Percentiles rank a stretch among this genome's conserved stretches.
Conservation (phyloP, 2,329 filamentous ascomycete genomes). For the Penicillium frequentans region DNA sequence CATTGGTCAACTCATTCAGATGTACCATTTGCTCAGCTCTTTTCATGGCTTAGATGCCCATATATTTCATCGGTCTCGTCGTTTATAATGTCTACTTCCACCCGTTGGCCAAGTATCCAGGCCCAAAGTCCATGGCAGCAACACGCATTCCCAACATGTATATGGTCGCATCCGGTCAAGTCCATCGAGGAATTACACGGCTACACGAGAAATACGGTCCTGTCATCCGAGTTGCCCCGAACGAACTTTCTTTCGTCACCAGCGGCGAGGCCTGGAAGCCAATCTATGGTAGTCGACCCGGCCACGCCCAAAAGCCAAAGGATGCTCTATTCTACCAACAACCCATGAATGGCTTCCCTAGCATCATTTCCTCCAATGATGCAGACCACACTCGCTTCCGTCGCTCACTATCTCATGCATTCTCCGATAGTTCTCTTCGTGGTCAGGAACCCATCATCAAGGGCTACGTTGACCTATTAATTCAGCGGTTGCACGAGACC, state of each 20-base stretch:
- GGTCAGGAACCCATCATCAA: slow-evolving; percentile 40
- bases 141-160: slow-evolving; percentile 23
- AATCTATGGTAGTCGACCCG: slow-evolving; percentile 26
- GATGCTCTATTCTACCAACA: slow-evolving; percentile 18
- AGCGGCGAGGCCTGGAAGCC: slow-evolving; percentile 26
- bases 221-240: slow-evolving; percentile 30
- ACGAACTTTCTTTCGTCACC: slow-evolving; percentile 27
- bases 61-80: slow-evolving; percentile 4
- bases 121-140: slow-evolving; percentile 24
- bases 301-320: slow-evolving; percentile 23
- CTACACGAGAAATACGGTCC: slow-evolving; percentile 31
- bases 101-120: slow-evolving; percentile 29
- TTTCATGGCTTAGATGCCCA: background rate
- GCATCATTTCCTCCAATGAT: slow-evolving; percentile 15
- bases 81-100: slow-evolving; percentile 34
- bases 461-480: slow-evolving; percentile 32
- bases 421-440: slow-evolving; percentile 44
- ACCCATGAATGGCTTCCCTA: background rate
- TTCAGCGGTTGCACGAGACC: slow-evolving; percentile 24
- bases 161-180: slow-evolving; percentile 11
- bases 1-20: background rate
- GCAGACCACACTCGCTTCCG: slow-evolving; percentile 24
- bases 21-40: background rate
- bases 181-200: slow-evolving; percentile 1
- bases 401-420: slow-evolving; percentile 38